phyloP scores from a whole-genome alignment of 306 rosid species.

The Hippophae rhamnoides region DNA sequence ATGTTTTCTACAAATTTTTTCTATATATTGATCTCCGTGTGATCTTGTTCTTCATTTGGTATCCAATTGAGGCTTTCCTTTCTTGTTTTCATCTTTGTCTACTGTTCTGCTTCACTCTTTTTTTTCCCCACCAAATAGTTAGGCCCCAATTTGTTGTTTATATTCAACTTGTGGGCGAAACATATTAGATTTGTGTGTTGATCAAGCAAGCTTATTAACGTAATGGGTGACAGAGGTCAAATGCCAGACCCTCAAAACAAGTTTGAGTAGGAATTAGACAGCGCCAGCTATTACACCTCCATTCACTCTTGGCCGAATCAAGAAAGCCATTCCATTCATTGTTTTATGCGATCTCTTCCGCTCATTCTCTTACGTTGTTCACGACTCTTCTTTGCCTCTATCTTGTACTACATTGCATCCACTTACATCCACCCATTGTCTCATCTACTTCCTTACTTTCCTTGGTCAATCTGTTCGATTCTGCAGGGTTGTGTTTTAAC shows the following conservation, averaged over 20 bases:
- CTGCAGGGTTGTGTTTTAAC: constrained; percentile 54
- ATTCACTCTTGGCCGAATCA: constrained; percentile 51
- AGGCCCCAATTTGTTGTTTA: too few species aligned
- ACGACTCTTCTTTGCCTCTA: constrained; percentile 27
- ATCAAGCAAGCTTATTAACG: background rate
- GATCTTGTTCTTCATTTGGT: too few species aligned
- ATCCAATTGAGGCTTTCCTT: too few species aligned
- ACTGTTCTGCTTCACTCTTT: too few species aligned
- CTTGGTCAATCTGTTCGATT: constrained; percentile 59
- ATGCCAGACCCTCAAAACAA: constrained; percentile 3
- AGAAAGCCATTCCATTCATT: constrained; percentile 59
- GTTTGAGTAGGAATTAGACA: constrained; percentile 16
- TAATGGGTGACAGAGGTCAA: constrained; percentile 19
- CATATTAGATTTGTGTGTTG: too few species aligned
- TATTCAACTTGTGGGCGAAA: too few species aligned
- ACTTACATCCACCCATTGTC: constrained; percentile 42
- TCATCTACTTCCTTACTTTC: constrained; percentile 29
- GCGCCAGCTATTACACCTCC: constrained; percentile 50
- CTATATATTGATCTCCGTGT: too few species aligned
- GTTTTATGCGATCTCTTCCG: constrained; percentile 56
- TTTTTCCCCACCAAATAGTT: too few species aligned
- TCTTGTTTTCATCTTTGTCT: too few species aligned
- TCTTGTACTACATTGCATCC: constrained; percentile 31
- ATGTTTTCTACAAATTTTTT: too few species aligned
- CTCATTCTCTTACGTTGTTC: constrained; percentile 44